These are phyloP conservation scores for Lycium ferocissimum DNA, from an alignment of 257 asterid genomes.

Conservation along the genomic window DNA sequence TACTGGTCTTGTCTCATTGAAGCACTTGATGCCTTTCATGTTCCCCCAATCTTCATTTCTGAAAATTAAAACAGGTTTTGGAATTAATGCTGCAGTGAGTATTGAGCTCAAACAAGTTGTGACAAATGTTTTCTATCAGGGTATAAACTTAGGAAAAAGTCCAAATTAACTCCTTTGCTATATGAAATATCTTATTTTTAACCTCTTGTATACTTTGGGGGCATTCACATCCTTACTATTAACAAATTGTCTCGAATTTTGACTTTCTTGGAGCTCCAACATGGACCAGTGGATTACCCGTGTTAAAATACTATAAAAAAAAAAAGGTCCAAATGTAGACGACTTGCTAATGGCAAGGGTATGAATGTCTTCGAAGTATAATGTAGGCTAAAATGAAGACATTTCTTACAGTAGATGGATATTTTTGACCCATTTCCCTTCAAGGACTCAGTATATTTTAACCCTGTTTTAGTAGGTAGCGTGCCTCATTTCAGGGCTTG, in stretches of 20 bases:
- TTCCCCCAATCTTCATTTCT: conserved; percentile 87
- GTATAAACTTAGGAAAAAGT: neutral
- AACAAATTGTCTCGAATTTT: neutral
- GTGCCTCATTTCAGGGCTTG: neutral
- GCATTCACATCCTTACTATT: neutral
- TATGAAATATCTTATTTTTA: neutral
- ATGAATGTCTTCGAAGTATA: neutral
- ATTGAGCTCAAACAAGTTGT: neutral
- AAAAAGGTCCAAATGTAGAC: neutral
- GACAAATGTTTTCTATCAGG: neutral
- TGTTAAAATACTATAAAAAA: neutral
- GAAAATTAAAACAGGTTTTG: neutral
- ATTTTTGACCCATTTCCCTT: neutral
- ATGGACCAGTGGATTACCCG: neutral
- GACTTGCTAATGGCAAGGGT: neutral
- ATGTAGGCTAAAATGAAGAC: neutral
- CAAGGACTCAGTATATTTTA: neutral
- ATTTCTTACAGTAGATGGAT: neutral
- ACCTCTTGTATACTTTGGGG: neutral
- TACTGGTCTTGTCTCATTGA: conserved; percentile 82
- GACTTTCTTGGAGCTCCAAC: neutral
- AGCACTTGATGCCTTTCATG: conserved; percentile 67
- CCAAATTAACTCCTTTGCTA: neutral
- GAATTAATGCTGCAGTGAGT: neutral
- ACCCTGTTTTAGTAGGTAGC: neutral